phyloP scores from a whole-genome alignment of 108 stramenopile species.

The Skeletonema costatum region DNA sequence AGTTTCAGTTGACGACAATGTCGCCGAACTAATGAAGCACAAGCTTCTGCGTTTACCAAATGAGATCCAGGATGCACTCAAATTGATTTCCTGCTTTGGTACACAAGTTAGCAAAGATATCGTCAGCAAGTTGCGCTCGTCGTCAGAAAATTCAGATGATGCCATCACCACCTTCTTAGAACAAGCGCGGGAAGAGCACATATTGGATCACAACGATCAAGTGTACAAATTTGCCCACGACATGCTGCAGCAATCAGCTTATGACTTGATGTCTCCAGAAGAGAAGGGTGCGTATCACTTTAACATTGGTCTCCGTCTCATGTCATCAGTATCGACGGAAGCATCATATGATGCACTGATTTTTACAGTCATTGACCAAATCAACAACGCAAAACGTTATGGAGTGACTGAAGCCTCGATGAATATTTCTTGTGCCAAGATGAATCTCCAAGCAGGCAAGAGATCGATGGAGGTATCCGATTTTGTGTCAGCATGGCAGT shows the following conservation, averaged over 20 bases:
- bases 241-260: slow-evolving; percentile 58
- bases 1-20: slow-evolving; percentile 2
- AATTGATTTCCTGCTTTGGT: slow-evolving; percentile 6
- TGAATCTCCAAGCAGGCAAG: slow-evolving; percentile 3
- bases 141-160: background rate
- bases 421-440: background rate
- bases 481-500: slow-evolving; percentile 1
- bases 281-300: slow-evolving; percentile 7
- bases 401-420: background rate
- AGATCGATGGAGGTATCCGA: background rate
- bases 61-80: slow-evolving; percentile 4
- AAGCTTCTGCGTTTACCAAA: background rate
- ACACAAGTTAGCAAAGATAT: background rate
- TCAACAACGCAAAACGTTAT: background rate
- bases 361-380: background rate
- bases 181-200: background rate
- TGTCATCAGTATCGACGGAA: background rate
- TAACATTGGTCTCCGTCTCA: slow-evolving; percentile 3
- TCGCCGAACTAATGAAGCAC: background rate
- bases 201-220: background rate
- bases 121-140: background rate
- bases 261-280: slow-evolving; percentile 37
- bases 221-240: slow-evolving; percentile 53
- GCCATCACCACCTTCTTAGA: background rate
- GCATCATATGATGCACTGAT: background rate